Evolutionary conservation across 1,284 basidiomycete genomes (phyloP), one percentile per base, ranked within the genome.

Genomic region (Naganishia sp.): DNA sequence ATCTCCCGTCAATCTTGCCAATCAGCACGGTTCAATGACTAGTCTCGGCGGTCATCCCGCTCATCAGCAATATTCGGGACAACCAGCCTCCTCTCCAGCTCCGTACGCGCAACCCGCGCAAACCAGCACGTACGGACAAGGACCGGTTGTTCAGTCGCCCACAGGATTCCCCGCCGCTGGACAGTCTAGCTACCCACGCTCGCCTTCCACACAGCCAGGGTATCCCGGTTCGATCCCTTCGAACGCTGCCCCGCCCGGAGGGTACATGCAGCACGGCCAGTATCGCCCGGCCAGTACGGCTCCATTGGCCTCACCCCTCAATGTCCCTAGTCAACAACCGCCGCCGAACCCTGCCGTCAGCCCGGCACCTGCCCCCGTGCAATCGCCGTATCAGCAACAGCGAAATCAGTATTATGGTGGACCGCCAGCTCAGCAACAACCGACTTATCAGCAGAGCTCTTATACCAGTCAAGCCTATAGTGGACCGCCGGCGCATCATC

Each of bases 401-500:
- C 58, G 47, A 2, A 61, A 23, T 18, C 58, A 61, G 15, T 61
- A 61, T 21, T 63, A 63, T 23, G 42, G 42, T 15, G 58, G 45
- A 6, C 52, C 58, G 5, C 53, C 52, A n/a, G 57, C 25, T 17
- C 63, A 54, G 42, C 51, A 62, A 39, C 63, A 61, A 51, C 52
- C 63, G 35, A 41, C 31, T 5, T 32, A 65, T 50, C 70, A 61
- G 65, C 69, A 62, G 35, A 71, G 75, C 32, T 70, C 71, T 43
- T 71, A 72, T 45, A 69, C 77, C 21, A 70, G 68, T 49, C 71
- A 56, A 67, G 58, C 55, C 18, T 68, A 71, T 39, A 64, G 43
- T 32, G 66, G 63, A 43, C 68, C 71, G 50, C 61, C 71, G 55
- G 65, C 64, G 64, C 63, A 67, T n/a, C 68, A 28, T 28, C 28